Conservation (phyloP, 1,284 basidiomycete species). For the Irpex rosettiformis region DNA sequence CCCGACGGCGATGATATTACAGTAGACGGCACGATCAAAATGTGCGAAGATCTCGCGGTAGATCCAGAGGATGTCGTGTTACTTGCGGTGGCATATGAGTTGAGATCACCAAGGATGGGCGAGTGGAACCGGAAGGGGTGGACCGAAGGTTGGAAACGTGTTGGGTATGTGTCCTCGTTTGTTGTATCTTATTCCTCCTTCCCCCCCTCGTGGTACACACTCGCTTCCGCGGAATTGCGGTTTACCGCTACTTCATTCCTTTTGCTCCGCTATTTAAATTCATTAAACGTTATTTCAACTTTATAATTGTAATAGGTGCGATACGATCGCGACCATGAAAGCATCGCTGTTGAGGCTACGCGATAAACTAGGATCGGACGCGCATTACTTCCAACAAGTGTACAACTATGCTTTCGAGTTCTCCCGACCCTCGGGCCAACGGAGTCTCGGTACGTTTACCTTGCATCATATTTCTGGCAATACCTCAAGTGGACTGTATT, state of each 20-base stretch:
- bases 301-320: slow-evolving; percentile 65
- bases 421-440: slow-evolving; percentile 72
- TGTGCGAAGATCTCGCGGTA: slow-evolving; percentile 66
- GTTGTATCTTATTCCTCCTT: neutral
- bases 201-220: slow-evolving; percentile 21
- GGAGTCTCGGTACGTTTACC: slow-evolving; percentile 55
- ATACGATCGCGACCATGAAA: slow-evolving; percentile 71
- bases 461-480: neutral
- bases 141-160: slow-evolving; percentile 76
- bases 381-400: slow-evolving; percentile 80
- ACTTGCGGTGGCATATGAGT: slow-evolving; percentile 73
- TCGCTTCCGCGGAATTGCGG: neutral
- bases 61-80: slow-evolving; percentile 77
- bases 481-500: no score
- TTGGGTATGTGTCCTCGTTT: slow-evolving; percentile 43
- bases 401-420: slow-evolving; percentile 91
- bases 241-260: neutral
- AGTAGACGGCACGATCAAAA: slow-evolving; percentile 71
- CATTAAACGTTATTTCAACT: neutral
- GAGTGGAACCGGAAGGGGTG: slow-evolving; percentile 77
- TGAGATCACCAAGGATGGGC: slow-evolving; percentile 71
- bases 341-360: slow-evolving; percentile 55
- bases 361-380: slow-evolving; percentile 62
- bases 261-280: neutral
- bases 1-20: slow-evolving; percentile 56